These are phyloP conservation scores for Didymella arachidicola DNA, from an alignment of 2,329 filamentous ascomycete species.

Conservation along the genomic window DNA sequence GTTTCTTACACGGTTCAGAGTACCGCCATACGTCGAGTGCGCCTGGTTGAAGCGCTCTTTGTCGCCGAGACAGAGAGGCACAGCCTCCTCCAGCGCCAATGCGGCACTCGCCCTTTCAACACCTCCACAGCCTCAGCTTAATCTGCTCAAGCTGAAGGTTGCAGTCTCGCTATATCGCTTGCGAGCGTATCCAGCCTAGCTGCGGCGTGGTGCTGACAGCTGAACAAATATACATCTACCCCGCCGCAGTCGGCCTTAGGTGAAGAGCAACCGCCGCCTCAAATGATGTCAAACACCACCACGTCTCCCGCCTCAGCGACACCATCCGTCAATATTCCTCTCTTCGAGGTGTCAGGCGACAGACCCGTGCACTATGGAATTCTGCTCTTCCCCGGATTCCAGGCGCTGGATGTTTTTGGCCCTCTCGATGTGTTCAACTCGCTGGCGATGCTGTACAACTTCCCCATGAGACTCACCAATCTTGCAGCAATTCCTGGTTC, in stretches of 20 bases:
- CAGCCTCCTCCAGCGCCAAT: background rate
- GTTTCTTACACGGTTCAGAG: background rate
- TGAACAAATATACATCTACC: conserved; percentile 14
- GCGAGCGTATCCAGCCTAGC: conserved; percentile 12
- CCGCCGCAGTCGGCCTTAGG: conserved; percentile 8
- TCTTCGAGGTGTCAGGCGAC: conserved; percentile 23
- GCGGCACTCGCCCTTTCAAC: background rate
- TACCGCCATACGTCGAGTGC: background rate
- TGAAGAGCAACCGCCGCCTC: conserved; percentile 4
- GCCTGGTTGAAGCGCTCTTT: background rate
- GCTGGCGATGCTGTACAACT: conserved; percentile 37
- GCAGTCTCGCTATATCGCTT: conserved; percentile 7
- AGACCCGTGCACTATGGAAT: conserved; percentile 34
- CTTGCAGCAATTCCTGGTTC: conserved; percentile 34
- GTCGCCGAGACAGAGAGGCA: background rate
- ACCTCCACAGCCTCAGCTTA: conserved; percentile 7
- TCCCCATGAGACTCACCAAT: conserved; percentile 40
- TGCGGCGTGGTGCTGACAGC: conserved; percentile 20
- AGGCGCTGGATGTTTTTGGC: conserved; percentile 50
- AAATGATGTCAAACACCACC: conserved; percentile 5
- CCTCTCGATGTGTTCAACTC: conserved; percentile 56
- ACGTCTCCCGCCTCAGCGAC: background rate
- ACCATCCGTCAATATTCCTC: conserved; percentile 6
- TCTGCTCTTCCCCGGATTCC: conserved; percentile 34
- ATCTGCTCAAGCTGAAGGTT: conserved; percentile 10